Percentiles rank a stretch among this genome's conserved stretches.
Evolutionary conservation across 179 eudicot species (phyloP).

Genomic region (Camellia oleifera): DNA sequence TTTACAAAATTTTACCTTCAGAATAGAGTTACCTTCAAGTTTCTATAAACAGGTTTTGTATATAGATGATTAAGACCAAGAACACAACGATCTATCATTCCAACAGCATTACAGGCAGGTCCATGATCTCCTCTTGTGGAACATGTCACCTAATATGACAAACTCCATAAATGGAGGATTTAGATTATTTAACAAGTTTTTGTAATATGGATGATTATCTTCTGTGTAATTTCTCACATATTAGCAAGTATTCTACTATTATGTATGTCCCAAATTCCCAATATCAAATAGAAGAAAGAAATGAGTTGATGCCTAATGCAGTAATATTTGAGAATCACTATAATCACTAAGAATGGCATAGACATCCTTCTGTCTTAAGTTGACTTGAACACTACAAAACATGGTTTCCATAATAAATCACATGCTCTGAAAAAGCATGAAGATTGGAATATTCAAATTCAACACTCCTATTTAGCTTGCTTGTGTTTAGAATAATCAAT

Average conservation of each 20-base stretch:
- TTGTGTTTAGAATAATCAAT: background rate
- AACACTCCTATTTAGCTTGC: slow-evolving; percentile 1
- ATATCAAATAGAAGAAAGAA: background rate
- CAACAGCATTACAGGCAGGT: slow-evolving; percentile 90
- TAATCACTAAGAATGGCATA: too few relatives aligned
- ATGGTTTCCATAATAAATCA: background rate
- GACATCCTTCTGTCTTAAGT: background rate
- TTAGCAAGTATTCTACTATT: background rate
- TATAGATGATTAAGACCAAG: slow-evolving; percentile 79
- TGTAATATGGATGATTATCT: background rate
- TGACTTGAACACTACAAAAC: background rate
- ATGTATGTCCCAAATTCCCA: background rate
- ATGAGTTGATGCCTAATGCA: background rate
- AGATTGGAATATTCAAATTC: background rate
- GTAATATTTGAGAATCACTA: background rate
- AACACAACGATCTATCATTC: slow-evolving; percentile 77
- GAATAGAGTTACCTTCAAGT: slow-evolving; percentile 55
- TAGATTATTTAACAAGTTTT: background rate
- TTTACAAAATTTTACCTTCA: background rate
- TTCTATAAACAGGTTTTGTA: slow-evolving; percentile 58
- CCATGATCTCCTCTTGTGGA: slow-evolving; percentile 73
- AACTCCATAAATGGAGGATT: background rate
- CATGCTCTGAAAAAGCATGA: background rate
- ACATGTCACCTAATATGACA: slow-evolving; percentile 55
- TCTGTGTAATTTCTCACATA: background rate